Evolutionary conservation across 108 stramenopile genomes (phyloP).

Genomic region (Nannochloropsis gaditana): DNA sequence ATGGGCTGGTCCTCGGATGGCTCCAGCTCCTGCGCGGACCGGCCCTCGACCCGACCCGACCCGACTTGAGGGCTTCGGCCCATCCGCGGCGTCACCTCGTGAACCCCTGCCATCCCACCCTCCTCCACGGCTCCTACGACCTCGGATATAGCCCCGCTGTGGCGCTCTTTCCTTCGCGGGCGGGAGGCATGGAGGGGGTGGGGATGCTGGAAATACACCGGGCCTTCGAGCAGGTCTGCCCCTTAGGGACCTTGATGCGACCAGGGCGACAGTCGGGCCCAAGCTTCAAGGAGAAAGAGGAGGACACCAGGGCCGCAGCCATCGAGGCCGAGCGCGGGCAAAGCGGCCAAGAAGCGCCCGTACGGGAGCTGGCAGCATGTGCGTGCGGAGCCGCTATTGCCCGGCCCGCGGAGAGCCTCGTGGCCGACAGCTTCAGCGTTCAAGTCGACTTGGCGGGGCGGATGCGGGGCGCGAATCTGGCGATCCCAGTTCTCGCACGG

Average conservation of each 20-base stretch:
- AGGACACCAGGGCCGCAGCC: neutral
- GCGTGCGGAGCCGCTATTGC: neutral
- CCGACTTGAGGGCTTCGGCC: neutral
- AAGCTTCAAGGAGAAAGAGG: neutral
- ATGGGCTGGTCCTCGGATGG: neutral
- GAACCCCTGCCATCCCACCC: neutral
- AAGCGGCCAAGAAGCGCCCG: no score
- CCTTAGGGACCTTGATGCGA: neutral
- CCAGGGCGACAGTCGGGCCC: neutral
- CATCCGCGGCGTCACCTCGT: neutral
- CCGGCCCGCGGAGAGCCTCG: neutral
- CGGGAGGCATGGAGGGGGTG: neutral
- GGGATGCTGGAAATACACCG: constrained; percentile 7
- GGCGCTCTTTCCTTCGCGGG: neutral
- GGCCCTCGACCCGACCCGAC: neutral
- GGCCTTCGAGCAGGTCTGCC: neutral
- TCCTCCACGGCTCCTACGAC: neutral
- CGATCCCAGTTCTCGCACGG: no score
- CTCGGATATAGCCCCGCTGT: neutral
- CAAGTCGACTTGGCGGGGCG: neutral
- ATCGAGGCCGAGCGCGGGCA: neutral
- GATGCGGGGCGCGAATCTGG: no score
- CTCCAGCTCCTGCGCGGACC: neutral
- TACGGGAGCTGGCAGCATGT: neutral
- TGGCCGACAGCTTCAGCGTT: neutral